phyloP scores from a whole-genome alignment of 148 eudicot genomes.

The Arctostaphylos glauca region DNA sequence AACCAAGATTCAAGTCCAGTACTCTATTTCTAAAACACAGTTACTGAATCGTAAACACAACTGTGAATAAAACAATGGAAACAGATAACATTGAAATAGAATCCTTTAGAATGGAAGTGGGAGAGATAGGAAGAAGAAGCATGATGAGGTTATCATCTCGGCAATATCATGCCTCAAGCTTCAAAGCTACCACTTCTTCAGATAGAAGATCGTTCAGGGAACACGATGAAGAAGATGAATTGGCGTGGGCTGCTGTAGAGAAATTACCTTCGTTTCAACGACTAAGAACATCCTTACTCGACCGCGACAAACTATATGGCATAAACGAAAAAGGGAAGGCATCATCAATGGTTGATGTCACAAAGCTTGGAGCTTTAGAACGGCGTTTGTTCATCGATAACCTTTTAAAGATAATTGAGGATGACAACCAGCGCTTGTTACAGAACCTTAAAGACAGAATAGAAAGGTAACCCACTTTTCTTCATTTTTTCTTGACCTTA shows the following conservation, averaged over 20 bases:
- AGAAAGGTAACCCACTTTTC: slow-evolving; percentile 22
- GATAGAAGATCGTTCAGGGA: not conserved
- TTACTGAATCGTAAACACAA: not conserved
- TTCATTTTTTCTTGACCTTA: too few species aligned
- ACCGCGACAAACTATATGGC: not conserved
- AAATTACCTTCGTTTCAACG: slow-evolving; percentile 18
- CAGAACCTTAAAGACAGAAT: slow-evolving; percentile 18
- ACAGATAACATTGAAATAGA: not conserved
- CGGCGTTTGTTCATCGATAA: slow-evolving; percentile 26
- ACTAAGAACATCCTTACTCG: slow-evolving; percentile 19
- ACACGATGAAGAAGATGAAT: slow-evolving; percentile 9
- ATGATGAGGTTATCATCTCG: too few species aligned
- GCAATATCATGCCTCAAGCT: slow-evolving; percentile 9
- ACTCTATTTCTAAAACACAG: not conserved
- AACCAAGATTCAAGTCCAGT: not conserved
- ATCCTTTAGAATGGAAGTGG: not conserved
- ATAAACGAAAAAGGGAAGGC: not conserved
- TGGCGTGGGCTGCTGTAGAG: slow-evolving; percentile 28
- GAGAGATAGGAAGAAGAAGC: too few species aligned
- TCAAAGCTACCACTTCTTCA: not conserved
- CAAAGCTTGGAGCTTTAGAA: slow-evolving; percentile 21
- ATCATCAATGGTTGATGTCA: slow-evolving; percentile 22
- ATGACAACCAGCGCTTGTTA: slow-evolving; percentile 18
- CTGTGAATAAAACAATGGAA: not conserved
- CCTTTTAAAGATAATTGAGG: slow-evolving; percentile 21